Conservation (phyloP, 2,329 filamentous ascomycete genomes). For the Monosporascus sp. region DNA sequence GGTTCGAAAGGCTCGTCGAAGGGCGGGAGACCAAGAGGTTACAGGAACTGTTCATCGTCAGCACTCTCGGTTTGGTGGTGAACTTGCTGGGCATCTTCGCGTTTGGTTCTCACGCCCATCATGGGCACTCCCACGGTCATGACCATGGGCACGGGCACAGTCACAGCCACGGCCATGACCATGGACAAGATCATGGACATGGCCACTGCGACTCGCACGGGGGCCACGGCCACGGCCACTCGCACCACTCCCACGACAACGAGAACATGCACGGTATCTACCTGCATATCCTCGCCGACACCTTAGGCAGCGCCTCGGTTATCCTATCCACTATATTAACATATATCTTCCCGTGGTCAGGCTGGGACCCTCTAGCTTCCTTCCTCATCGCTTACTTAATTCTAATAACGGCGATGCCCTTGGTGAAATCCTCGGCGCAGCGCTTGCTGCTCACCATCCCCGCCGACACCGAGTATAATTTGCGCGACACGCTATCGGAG, state of each 20-base stretch:
- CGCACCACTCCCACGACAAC: constrained; percentile 68
- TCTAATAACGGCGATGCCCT: constrained; percentile 82
- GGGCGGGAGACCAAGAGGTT: constrained; percentile 80
- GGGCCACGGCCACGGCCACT: constrained; percentile 26
- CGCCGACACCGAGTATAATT: constrained; percentile 77
- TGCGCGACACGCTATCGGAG: constrained; percentile 81
- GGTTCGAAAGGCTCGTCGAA: constrained; percentile 79
- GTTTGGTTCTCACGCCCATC: constrained; percentile 63
- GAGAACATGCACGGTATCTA: constrained; percentile 99
- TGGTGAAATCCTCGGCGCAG: constrained; percentile 80
- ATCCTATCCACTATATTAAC: constrained; percentile 88
- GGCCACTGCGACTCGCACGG: constrained; percentile 23
- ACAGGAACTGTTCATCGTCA: constrained; percentile 83
- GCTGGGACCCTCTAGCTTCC: constrained; percentile 92
- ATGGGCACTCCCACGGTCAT: constrained; percentile 37
- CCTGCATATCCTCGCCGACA: constrained; percentile 90
- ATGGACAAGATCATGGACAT: constrained; percentile 28
- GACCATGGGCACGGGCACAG: constrained; percentile 28
- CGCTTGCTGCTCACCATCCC: constrained; percentile 81
- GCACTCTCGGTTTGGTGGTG: constrained; percentile 77
- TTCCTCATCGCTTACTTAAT: constrained; percentile 92
- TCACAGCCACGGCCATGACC: constrained; percentile 30
- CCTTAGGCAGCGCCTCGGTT: constrained; percentile 88
- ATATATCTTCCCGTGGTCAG: constrained; percentile 81
- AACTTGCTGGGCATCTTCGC: constrained; percentile 90